Base-by-base conservation (phyloP, 139 green algal genomes). In the Volvox africanus region DNA sequence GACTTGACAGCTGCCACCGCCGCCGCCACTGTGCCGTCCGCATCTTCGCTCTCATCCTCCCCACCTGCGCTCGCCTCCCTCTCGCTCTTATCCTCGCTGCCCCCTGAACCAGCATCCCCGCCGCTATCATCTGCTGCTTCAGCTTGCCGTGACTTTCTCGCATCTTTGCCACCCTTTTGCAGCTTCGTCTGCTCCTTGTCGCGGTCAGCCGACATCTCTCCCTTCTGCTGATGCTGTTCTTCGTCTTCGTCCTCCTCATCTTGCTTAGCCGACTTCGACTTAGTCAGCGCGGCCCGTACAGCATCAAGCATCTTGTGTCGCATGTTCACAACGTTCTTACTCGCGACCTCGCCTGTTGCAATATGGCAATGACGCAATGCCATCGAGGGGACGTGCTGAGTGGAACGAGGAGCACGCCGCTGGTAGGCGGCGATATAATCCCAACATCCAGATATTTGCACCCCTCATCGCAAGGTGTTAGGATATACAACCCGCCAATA, bases 291-390 rank as follows among this genome's bases (percentile, higher is more conserved):
- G 18, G 36, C 82, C 50, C 61, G 73, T 24, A 92, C 65, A 26
- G 87, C 88, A 30, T 88, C 61, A 76, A 92, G 50, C 87, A 92
- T 90, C 76, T 88, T 80, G 76, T 91, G 61, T 9, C 61, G 32
- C 82, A 93, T 90, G 65, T 91, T 92, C 32, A 93, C 91, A 0
- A 83, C 81, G 65, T 61, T 68, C 87, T 93, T 93, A 62, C 14
- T 22, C 30, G 91, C 91, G 37, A 93, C 91, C 65, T 88, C 88
- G 76, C 91, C 91, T 79, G 91, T 55, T 14, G 9, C 9, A 55
- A 55, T 55, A 55, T 55, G 44, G 44, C 9, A 55, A 55, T 55
- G 44, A 5, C 44, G 5, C 5, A 55, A 55, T 55, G 44, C 44
- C 44, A 55, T 55, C 44, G 44, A 5, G 9, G 44, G 5, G 44